A percentile compares a stretch with the other conserved stretches of the same genome.
Conservation (phyloP, 495 filamentous ascomycete species). For the Glutinoglossum americanum region DNA sequence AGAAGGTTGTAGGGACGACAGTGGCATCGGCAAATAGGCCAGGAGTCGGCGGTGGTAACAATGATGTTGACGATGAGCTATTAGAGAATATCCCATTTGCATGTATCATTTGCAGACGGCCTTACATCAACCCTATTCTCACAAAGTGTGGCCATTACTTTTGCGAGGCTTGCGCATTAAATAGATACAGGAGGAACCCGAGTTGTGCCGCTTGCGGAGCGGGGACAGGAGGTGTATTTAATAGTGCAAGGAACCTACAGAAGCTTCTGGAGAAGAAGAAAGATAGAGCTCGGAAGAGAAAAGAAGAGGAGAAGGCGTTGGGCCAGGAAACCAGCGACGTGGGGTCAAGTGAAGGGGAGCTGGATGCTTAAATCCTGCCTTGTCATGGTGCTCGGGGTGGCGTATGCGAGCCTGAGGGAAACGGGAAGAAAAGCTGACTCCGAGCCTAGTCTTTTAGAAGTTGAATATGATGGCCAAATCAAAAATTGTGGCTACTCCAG, state of each 20-base stretch:
- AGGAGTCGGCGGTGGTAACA: conserved; percentile 23
- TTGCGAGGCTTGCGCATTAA: conserved; percentile 71
- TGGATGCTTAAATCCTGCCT: not conserved
- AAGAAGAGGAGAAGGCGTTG: conserved; percentile 46
- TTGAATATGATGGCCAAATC: not conserved
- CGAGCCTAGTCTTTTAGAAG: not conserved
- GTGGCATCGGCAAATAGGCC: conserved; percentile 34
- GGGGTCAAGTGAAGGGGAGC: conserved; percentile 23
- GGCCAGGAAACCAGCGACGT: conserved; percentile 49
- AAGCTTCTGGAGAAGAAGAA: conserved; percentile 69
- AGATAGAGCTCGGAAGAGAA: conserved; percentile 40
- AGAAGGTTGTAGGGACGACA: conserved; percentile 38
- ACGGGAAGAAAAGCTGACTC: not conserved
- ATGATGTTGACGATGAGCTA: conserved; percentile 31
- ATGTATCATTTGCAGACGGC: conserved; percentile 74
- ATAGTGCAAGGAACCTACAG: conserved; percentile 62
- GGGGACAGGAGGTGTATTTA: conserved; percentile 77
- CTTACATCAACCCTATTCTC: conserved; percentile 63
- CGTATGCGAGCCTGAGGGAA: not conserved
- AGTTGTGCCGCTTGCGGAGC: conserved; percentile 68
- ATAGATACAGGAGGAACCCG: conserved; percentile 61
- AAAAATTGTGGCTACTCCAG: not conserved
- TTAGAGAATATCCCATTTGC: conserved; percentile 82
- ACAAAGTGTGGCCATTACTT: conserved; percentile 95
- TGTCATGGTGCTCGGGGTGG: not conserved